These are phyloP conservation scores for Globisporangium heterothallicum DNA, from an alignment of 352 stramenopile genomes.

Conservation along the genomic window DNA sequence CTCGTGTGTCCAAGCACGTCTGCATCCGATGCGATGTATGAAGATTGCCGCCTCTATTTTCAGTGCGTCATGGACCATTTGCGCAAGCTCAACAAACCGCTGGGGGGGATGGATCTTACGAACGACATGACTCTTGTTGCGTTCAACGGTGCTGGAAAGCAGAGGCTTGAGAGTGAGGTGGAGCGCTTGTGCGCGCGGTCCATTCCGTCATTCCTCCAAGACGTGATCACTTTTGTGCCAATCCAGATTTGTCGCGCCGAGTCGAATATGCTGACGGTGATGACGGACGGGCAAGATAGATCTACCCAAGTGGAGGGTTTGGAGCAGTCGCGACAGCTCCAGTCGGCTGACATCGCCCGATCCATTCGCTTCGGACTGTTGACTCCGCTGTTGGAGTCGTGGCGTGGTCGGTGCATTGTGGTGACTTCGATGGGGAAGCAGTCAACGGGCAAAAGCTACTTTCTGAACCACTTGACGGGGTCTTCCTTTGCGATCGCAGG, in stretches of 20 bases:
- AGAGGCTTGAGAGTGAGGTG: slow-evolving; percentile 7
- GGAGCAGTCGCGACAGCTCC: slow-evolving; percentile 15
- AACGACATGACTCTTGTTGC: slow-evolving; percentile 2
- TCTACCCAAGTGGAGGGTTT: slow-evolving; percentile 17
- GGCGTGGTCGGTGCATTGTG: slow-evolving; percentile 13
- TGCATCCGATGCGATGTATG: neutral
- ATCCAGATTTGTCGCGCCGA: slow-evolving; percentile 71
- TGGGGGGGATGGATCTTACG: slow-evolving; percentile 31
- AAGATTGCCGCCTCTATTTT: slow-evolving; percentile 18
- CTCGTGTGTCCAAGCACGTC: slow-evolving; percentile 14
- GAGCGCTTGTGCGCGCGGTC: slow-evolving; percentile 13
- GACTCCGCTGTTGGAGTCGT: slow-evolving; percentile 14
- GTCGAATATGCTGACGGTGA: slow-evolving; percentile 44
- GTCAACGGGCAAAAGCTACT: slow-evolving; percentile 75
- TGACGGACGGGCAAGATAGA: slow-evolving; percentile 38
- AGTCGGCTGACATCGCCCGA: slow-evolving; percentile 32
- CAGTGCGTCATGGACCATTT: slow-evolving; percentile 42
- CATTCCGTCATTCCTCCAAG: slow-evolving; percentile 26
- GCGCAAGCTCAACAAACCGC: slow-evolving; percentile 48
- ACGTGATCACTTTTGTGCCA: slow-evolving; percentile 59
- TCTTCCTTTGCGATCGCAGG: slow-evolving; percentile 70
- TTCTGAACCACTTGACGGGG: slow-evolving; percentile 68
- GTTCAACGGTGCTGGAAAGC: neutral
- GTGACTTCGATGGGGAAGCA: slow-evolving; percentile 27
- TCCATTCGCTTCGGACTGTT: slow-evolving; percentile 17